Base-by-base conservation (phyloP, 2,329 filamentous ascomycete genomes). In the Ascochyta pisi region DNA sequence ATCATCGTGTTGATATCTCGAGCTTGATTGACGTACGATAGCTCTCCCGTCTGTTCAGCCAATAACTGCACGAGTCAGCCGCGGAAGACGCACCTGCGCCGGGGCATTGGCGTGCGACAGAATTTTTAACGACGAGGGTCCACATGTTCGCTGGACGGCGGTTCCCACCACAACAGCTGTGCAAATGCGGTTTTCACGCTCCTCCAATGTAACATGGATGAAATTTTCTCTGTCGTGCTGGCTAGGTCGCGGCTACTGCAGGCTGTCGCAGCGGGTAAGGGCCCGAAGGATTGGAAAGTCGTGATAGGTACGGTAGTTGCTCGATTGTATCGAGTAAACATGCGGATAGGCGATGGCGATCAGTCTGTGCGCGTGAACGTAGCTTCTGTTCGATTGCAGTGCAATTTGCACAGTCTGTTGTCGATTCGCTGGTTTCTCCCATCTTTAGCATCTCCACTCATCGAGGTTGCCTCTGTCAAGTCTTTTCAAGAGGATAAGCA, bases 41-140 rank as follows among this genome's bases (percentile, higher is more conserved):
- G 46, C 41, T 50, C 29, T 42, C 29, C 41, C 35, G 53, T 16
- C 31, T 40, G 35, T 54, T 29, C 57, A 61, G 49, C 64, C 64
- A 67, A 68, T 65, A n/a, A 46, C 24, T 38, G 47, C 19, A 45
- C 61, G 57, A 67, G 51, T 59, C 60, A 62, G 60, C 64, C 65
- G 61, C 65, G 62, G 64, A 65, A 60, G 53, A 56, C 13, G 43
- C 43, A 33, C 27, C 29, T 33, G 29, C 16, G 39, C 45, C 42
- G 31, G 31, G 31, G 46, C 46, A 26, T 45, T 34, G 34, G 52
- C 27, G 34, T 37, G 39, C 41, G 35, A 50, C 53, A 47, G 29
- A 58, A 53, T 52, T 53, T 54, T 44, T 44, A 16, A 42, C 24
- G 4, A 7, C 19, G 8, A 35, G 50, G 60, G 54, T 59, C 59